phyloP scores from a whole-genome alignment of 169 alveolate species.

The Eimeria praecox region DNA sequence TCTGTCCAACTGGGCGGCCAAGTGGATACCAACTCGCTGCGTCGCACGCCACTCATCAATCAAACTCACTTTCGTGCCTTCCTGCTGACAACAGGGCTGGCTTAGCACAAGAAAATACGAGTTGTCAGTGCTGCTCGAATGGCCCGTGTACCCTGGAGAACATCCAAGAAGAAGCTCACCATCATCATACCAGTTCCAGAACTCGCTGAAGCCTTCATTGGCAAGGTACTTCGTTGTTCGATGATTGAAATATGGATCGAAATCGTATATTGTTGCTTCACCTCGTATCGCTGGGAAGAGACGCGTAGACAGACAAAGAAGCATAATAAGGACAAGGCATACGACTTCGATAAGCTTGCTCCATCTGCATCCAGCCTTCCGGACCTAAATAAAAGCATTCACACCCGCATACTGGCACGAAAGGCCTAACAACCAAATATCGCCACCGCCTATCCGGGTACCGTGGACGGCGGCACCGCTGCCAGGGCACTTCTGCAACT shows the following conservation, averaged over 20 bases:
- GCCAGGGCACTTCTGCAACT: background rate
- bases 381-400: background rate
- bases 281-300: slow-evolving; percentile 97
- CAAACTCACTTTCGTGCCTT: background rate
- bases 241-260: slow-evolving; percentile 99
- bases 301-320: slow-evolving; percentile 91
- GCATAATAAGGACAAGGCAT: slow-evolving; percentile 33
- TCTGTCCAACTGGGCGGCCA: slow-evolving; percentile 99
- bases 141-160: background rate
- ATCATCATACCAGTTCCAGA: slow-evolving; percentile 99
- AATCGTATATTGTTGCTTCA: slow-evolving; percentile 98
- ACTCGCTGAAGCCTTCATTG: slow-evolving; percentile 95
- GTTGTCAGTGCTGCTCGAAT: background rate
- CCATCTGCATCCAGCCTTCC: slow-evolving; percentile 72
- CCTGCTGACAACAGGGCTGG: background rate
- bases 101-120: slow-evolving; percentile 1
- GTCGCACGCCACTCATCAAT: background rate
- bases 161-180: slow-evolving; percentile 68
- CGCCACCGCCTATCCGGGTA: background rate
- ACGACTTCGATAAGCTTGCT: slow-evolving; percentile 57
- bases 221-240: slow-evolving; percentile 97
- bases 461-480: background rate
- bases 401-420: background rate
- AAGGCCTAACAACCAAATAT: background rate
- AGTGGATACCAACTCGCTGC: slow-evolving; percentile 98